Percentiles rank a stretch among this genome's conserved stretches.
Conservation (phyloP, 352 stramenopile species). For the Globisporangium recalcitrans region DNA sequence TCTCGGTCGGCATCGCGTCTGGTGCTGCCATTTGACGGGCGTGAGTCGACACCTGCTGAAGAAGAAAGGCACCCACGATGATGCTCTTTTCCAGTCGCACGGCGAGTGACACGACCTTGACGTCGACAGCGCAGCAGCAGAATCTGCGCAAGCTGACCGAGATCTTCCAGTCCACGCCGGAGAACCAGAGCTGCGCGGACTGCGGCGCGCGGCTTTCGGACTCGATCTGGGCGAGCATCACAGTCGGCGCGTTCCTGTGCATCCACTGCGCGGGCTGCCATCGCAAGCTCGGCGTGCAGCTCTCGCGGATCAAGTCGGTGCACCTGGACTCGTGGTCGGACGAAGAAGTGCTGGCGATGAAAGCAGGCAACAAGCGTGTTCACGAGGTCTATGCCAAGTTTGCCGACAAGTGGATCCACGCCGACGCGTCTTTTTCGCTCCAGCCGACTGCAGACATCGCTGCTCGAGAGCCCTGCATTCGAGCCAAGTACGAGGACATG, state of each 20-base stretch:
- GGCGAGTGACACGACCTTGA: constrained; percentile 17
- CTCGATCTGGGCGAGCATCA: constrained; percentile 93
- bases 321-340: constrained; percentile 75
- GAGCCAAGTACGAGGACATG: constrained; percentile 63
- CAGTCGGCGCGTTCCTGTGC: constrained; percentile 92
- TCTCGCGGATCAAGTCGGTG: constrained; percentile 85
- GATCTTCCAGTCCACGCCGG: constrained; percentile 41
- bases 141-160: constrained; percentile 54
- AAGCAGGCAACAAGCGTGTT: constrained; percentile 67
- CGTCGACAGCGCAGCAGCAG: constrained; percentile 28
- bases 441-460: constrained; percentile 34
- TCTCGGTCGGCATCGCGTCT: neutral
- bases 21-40: neutral
- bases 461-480: constrained; percentile 46
- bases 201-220: constrained; percentile 60
- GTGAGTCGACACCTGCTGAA: neutral
- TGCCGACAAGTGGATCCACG: constrained; percentile 44
- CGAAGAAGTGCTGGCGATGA: constrained; percentile 65
- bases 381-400: constrained; percentile 56
- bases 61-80: constrained; percentile 14
- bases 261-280: constrained; percentile 95
- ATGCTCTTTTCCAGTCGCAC: constrained; percentile 38
- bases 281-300: constrained; percentile 92
- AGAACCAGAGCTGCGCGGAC: constrained; percentile 81
- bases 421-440: constrained; percentile 34